Evolutionary conservation across 441 rosid species (phyloP).

Genomic region (Aleurites moluccanus): DNA sequence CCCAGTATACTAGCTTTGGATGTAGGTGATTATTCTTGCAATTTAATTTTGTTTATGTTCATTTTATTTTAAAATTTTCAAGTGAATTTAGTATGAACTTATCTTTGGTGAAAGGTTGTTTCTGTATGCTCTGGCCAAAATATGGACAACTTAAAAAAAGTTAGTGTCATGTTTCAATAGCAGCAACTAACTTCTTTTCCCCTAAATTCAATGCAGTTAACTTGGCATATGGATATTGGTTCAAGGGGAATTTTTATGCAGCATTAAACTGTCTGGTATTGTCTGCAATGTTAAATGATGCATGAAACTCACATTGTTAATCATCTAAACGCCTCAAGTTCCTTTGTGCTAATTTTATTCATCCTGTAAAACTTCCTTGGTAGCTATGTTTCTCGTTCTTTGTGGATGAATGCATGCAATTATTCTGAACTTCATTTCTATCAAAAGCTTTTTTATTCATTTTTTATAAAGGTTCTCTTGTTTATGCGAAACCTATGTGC

Average conservation of each 20-base stretch:
- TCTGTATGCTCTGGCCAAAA: not conserved
- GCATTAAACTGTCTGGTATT: conserved; percentile 80
- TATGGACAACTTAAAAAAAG: not conserved
- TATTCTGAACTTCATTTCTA: not conserved
- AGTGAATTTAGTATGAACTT: not conserved
- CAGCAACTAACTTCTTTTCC: conserved; percentile 26
- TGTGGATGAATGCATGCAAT: not conserved
- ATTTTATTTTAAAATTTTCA: not conserved
- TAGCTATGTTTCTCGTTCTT: not conserved
- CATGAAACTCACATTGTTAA: not conserved
- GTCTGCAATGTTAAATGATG: conserved; percentile 14
- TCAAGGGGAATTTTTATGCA: conserved; percentile 58
- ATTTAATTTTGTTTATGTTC: conserved; percentile 25
- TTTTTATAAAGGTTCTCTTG: conserved; percentile 1
- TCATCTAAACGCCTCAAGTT: not conserved
- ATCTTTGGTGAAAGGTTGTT: conserved; percentile 4
- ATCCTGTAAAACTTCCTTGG: not conserved
- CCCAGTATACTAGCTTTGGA: conserved; percentile 86
- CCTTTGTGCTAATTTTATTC: not conserved
- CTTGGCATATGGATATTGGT: conserved; percentile 80
- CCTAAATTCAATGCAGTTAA: conserved; percentile 59
- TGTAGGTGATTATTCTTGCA: conserved; percentile 59
- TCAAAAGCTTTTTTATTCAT: not conserved
- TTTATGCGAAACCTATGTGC: not conserved
- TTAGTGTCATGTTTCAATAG: conserved; percentile 1